A percentile compares a stretch with the other conserved stretches of the same genome.
These are phyloP conservation scores for Marsdenia floribunda DNA, from an alignment of 257 asterid genomes.

Conservation along the genomic window DNA sequence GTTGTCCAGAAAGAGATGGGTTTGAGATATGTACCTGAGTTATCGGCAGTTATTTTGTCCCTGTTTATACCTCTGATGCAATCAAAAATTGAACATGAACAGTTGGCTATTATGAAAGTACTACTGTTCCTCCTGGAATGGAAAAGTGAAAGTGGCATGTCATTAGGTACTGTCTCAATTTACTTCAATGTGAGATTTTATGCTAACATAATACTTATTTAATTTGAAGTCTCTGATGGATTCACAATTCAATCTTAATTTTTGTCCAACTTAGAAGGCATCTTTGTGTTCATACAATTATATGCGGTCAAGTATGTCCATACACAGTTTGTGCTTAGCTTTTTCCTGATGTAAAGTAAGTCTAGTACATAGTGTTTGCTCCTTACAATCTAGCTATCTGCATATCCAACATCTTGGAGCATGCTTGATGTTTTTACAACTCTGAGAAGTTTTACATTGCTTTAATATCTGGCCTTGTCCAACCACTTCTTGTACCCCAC, in stretches of 20 bases:
- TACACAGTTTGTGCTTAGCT: neutral
- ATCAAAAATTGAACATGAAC: conserved; percentile 94
- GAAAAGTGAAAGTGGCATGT: conserved; percentile 70
- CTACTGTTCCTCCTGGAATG: conserved; percentile 63
- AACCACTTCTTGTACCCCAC: neutral
- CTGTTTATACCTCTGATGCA: conserved; percentile 55
- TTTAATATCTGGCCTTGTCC: neutral
- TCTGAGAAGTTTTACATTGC: neutral
- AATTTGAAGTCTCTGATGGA: neutral
- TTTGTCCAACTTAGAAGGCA: neutral
- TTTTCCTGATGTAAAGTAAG: neutral
- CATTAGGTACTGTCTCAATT: neutral
- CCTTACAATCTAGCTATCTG: neutral
- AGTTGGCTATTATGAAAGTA: conserved; percentile 52
- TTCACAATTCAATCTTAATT: neutral
- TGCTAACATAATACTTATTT: neutral
- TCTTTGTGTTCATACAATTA: neutral
- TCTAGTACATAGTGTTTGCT: neutral
- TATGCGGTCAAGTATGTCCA: neutral
- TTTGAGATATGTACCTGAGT: conserved; percentile 48
- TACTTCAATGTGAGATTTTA: neutral
- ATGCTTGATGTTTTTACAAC: neutral
- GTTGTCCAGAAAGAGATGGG: conserved; percentile 78
- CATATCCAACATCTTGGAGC: neutral
- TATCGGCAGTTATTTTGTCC: conserved; percentile 49